Conservation (phyloP, 2,329 filamentous ascomycete genomes). For the Paracoccidioides brasiliensis region DNA sequence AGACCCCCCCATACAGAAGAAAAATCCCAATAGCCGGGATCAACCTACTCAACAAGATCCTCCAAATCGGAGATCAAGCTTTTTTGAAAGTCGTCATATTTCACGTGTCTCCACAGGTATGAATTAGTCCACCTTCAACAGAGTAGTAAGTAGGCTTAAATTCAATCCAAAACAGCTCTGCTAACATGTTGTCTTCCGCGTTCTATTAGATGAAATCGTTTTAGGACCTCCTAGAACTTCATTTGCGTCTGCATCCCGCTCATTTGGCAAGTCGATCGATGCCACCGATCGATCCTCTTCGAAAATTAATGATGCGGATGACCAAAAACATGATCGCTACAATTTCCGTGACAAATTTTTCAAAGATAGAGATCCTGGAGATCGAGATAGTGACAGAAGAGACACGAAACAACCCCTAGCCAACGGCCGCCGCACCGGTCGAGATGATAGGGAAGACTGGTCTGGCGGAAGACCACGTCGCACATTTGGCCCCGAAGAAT, state of each 20-base stretch:
- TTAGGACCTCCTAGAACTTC: conserved; percentile 72
- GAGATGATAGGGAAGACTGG: conserved; percentile 31
- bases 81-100: conserved; percentile 33
- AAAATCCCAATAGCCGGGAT: conserved; percentile 24
- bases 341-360: conserved; percentile 41
- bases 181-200: conserved; percentile 13
- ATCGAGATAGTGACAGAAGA: conserved; percentile 21
- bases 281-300: conserved; percentile 33
- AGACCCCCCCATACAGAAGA: conserved; percentile 28
- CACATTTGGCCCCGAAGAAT: conserved; percentile 29
- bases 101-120: conserved; percentile 38
- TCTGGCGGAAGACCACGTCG: conserved; percentile 27
- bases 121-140: not conserved
- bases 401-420: conserved; percentile 22
- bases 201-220: conserved; percentile 58
- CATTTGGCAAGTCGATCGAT: conserved; percentile 35
- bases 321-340: conserved; percentile 48
- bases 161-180: conserved; percentile 1
- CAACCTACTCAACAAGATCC: conserved; percentile 22
- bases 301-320: conserved; percentile 42
- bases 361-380: conserved; percentile 20
- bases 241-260: conserved; percentile 61
- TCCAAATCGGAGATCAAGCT: conserved; percentile 23
- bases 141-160: not conserved
- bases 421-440: conserved; percentile 22